Evolutionary conservation across 2,329 filamentous ascomycete species (phyloP), one percentile per base, ranked within the genome.

Genomic region (Talaromyces albobiverticillius): DNA sequence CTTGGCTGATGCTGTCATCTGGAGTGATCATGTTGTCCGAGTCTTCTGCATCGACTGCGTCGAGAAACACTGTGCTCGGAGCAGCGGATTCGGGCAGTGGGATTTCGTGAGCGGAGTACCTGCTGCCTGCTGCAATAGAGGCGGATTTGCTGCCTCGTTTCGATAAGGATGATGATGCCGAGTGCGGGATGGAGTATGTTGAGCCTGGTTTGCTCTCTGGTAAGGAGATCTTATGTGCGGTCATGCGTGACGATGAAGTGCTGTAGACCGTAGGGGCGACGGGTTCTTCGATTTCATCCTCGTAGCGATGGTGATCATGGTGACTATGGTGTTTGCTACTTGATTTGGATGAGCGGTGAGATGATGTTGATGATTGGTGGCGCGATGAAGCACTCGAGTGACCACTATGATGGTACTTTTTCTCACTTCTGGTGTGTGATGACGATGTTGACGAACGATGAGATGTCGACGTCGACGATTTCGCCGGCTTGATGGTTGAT

Each of bases 1-100:
- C 79, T 46, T 90, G 88, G 60, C 85, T 85, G 57, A 91, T 83
- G 0, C 90, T 95, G 70, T 96, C 92, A 53, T 88, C 81, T 8
- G 90, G 86, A 0, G 86, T 88, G 60, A 99, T 77, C 16, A 91
- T 85, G 14, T 46, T 53, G 36, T 61, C 58, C 16, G 91, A 85
- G 9, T 43, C 49, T 16, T 43, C 49, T 14, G 60, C 36, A 54
- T 53, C 68, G 11, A 67, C 59, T 10, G 46, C 54, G 26, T 61
- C 60, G 14, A 64, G 51, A 48, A 61, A 65, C 23, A 65, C 59
- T 16, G 62, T 63, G 53, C 62, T 64, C 8, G 67, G 68, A 7
- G 62, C 53, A 16, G 67, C 62, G 51, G 66, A 71, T 23, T 68
- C 65, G 0, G 68, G 68, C 3, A 71, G 60, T 5, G 67, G 66